Evolutionary conservation across 1,284 basidiomycete genomes (phyloP).

Genomic region (Moniliophthora roreri): DNA sequence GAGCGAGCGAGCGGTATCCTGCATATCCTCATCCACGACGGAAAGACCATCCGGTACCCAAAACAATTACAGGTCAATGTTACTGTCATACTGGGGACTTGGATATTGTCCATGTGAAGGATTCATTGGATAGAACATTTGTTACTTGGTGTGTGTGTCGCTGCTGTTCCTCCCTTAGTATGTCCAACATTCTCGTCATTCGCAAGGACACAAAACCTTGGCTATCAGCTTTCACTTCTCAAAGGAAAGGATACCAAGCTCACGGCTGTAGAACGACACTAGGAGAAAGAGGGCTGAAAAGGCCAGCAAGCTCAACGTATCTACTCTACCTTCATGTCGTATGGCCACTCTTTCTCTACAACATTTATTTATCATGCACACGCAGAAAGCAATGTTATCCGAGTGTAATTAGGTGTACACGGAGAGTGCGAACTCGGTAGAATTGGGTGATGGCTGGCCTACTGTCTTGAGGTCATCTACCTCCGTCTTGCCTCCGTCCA

Average conservation of each 20-base stretch:
- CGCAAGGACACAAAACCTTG: slow-evolving; percentile 95
- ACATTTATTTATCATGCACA: slow-evolving; percentile 15
- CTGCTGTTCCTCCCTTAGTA: slow-evolving; percentile 44
- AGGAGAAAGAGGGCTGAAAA: slow-evolving; percentile 73
- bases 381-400: too few relatives aligned
- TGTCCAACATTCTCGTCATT: slow-evolving; percentile 98
- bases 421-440: too few relatives aligned
- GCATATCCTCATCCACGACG: slow-evolving; percentile 98
- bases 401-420: too few relatives aligned
- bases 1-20: slow-evolving; percentile 95
- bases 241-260: slow-evolving; percentile 98
- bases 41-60: slow-evolving; percentile 99
- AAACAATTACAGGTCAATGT: slow-evolving; percentile 96
- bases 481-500: too few relatives aligned
- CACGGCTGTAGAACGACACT: slow-evolving; percentile 80
- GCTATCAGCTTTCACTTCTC: slow-evolving; percentile 96
- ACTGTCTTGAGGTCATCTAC: too few relatives aligned
- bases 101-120: slow-evolving; percentile 97
- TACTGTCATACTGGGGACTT: slow-evolving; percentile 96
- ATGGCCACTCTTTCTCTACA: background rate
- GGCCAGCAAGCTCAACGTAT: slow-evolving; percentile 31
- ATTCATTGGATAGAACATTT: slow-evolving; percentile 93
- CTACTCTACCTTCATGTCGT: background rate
- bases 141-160: slow-evolving; percentile 78
- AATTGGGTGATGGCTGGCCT: too few relatives aligned